These are phyloP conservation scores for Coleophoma eucalyptorum DNA, from an alignment of 2,329 filamentous ascomycete genomes.

Conservation along the genomic window DNA sequence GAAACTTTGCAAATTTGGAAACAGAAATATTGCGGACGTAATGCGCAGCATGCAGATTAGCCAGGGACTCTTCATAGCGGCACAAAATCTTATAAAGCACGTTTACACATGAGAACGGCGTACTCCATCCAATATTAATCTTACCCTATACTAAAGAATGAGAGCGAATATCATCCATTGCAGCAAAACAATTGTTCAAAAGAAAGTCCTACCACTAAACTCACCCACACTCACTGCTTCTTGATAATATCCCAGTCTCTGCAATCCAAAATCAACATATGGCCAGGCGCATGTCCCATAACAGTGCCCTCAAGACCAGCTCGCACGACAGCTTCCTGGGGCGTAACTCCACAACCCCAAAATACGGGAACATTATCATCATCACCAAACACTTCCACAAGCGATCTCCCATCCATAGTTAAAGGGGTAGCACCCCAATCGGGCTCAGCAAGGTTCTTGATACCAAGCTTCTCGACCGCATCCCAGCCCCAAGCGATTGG, in stretches of 20 bases:
- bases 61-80: no score
- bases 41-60: no score
- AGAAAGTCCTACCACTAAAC: no score
- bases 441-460: conserved; percentile 45
- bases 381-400: conserved; percentile 27
- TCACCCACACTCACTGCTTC: background rate
- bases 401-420: conserved; percentile 31
- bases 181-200: no score
- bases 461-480: conserved; percentile 45
- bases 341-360: conserved; percentile 64
- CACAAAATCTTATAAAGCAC: no score
- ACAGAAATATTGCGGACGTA: no score
- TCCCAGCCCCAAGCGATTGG: conserved; percentile 64
- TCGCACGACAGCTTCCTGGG: conserved; percentile 59
- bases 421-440: conserved; percentile 53
- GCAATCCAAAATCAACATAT: conserved; percentile 57
- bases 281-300: conserved; percentile 58
- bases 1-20: no score
- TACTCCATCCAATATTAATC: no score
- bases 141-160: no score
- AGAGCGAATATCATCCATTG: no score
- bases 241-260: conserved; percentile 14
- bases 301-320: conserved; percentile 49
- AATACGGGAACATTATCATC: conserved; percentile 50
- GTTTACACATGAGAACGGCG: no score